phyloP scores from a whole-genome alignment of 2,329 filamentous ascomycete genomes.

The Dothistroma septosporum region DNA sequence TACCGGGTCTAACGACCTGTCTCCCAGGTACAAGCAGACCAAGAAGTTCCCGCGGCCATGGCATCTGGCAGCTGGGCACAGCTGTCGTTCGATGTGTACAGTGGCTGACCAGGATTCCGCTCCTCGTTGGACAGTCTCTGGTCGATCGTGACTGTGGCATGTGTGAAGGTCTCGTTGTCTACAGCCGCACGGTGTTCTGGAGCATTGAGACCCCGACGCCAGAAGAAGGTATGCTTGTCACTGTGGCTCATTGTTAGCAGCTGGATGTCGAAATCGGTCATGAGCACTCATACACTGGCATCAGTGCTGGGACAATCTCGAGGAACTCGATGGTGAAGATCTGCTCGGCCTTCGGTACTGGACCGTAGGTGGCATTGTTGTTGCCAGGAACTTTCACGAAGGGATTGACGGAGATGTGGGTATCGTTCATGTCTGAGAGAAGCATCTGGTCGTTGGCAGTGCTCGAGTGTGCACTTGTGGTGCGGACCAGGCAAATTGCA shows the following conservation, averaged over 20 bases:
- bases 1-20: constrained; percentile 6
- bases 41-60: constrained; percentile 6
- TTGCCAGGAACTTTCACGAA: not conserved
- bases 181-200: not conserved
- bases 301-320: not conserved
- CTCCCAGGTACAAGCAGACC: not conserved
- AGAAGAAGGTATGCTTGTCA: not conserved
- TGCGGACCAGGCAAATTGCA: too few relatives aligned
- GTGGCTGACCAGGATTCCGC: too few relatives aligned
- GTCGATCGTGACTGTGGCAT: not conserved
- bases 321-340: not conserved
- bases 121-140: too few relatives aligned
- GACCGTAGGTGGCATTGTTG: not conserved
- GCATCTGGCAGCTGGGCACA: constrained; percentile 4
- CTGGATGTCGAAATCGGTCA: not conserved
- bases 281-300: not conserved
- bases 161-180: not conserved
- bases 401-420: not conserved
- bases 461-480: not conserved
- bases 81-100: constrained; percentile 12
- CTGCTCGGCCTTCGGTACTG: not conserved
- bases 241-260: not conserved
- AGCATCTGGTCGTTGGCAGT: not conserved
- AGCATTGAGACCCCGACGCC: not conserved
- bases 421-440: not conserved